Evolutionary conservation across 306 rosid genomes (phyloP), one percentile per base, ranked within the genome.

Genomic region (Quillaja saponaria): DNA sequence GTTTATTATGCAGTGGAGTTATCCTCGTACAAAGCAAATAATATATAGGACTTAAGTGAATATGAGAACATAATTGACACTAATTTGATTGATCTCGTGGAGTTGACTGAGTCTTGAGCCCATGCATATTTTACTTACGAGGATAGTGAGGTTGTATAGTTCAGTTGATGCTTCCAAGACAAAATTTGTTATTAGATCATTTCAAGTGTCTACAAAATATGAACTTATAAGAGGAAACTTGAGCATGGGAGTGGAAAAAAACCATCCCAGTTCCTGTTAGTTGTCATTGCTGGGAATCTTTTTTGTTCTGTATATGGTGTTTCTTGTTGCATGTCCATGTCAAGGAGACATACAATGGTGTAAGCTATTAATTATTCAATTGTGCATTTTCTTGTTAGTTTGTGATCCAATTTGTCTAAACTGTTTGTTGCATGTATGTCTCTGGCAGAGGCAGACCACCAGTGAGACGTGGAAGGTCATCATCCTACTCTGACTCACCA

Each of bases 401-500:
- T 25, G 31, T 25, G 4, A 25, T 25, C 31, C 4, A 25, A 25
- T 25, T 25, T 25, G 2, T 25, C 31, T 25, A 25, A 25, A 25
- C n/a, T n/a, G 4, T 25, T 25, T 10, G 7, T 65, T 0, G 44
- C 50, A 19, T 48, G 51, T 41, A 10, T 57, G 41, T 64, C 39
- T 64, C 25, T 58, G 42, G 62, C 88, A 90, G 99, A 73, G 96
- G 95, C 45, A 80, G 96, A 9, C 96, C 71, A 57, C 90, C 91
- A 48, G 66, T 79, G 12, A 85, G 95, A 69, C 97, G 91, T 13
- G 96, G 95, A 60, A 81, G 95, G 71, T 94, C 98, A 31, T 82
- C 95, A 38, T 94, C 99, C 18, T 86, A 61, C 70, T 94, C 97
- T 54, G 89, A 68, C 54, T 94, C 99, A 25, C 99, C 95, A 67